Evolutionary conservation across 306 rosid genomes (phyloP).

Genomic region (Vicia villosa): DNA sequence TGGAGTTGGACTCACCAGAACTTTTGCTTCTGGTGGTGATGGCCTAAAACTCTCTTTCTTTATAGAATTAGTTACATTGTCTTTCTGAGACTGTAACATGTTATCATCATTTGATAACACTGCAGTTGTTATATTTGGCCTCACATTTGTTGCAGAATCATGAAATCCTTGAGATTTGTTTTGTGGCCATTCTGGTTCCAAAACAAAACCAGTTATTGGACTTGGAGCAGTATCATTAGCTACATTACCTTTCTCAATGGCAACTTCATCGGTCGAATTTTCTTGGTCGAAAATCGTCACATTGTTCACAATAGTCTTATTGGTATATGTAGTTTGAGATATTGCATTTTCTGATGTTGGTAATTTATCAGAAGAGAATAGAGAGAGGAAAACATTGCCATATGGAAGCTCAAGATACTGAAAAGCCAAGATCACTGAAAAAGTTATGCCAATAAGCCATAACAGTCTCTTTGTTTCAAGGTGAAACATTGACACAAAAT

Average conservation of each 20-base stretch:
- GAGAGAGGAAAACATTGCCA: slow-evolving; percentile 46
- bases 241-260: too few species aligned
- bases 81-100: too few species aligned
- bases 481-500: slow-evolving; percentile 49
- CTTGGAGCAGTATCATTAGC: too few species aligned
- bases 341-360: slow-evolving; percentile 31
- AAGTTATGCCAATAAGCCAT: slow-evolving; percentile 55
- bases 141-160: too few species aligned
- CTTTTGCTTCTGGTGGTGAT: too few species aligned
- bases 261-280: slow-evolving; percentile 19
- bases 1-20: too few species aligned
- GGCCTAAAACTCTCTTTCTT: too few species aligned
- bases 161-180: too few species aligned
- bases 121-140: too few species aligned
- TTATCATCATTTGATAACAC: too few species aligned
- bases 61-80: too few species aligned
- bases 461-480: slow-evolving; percentile 60
- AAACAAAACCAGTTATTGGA: slow-evolving; percentile 26
- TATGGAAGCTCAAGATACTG: slow-evolving; percentile 63
- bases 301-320: slow-evolving; percentile 16
- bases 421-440: slow-evolving; percentile 54
- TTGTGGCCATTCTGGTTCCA: slow-evolving; percentile 35
- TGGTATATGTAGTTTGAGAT: slow-evolving; percentile 36
- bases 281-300: slow-evolving; percentile 29
- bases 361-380: slow-evolving; percentile 44